phyloP scores from a whole-genome alignment of 345 rosid species.

The Citrus reticulata region DNA sequence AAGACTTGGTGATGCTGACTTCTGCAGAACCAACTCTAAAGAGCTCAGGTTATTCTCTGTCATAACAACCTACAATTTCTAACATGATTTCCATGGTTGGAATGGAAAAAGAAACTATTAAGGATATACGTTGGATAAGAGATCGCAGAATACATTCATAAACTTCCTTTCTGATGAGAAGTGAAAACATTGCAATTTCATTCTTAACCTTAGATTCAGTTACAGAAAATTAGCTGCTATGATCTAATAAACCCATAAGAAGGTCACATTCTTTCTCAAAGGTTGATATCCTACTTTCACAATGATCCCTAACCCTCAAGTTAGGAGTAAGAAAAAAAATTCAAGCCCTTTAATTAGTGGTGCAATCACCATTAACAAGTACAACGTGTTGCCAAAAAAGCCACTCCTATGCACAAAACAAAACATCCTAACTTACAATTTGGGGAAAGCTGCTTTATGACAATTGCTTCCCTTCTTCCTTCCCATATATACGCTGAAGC shows the following conservation, averaged over 20 bases:
- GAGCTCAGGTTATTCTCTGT: not conserved
- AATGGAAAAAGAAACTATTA: not conserved
- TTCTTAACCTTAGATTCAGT: constrained; percentile 8
- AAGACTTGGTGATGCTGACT: not conserved
- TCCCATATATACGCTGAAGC: constrained; percentile 61
- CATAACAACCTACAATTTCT: not conserved
- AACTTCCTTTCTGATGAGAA: constrained; percentile 8
- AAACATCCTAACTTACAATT: constrained; percentile 32
- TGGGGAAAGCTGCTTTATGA: constrained; percentile 22
- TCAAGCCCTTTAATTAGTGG: constrained; percentile 9
- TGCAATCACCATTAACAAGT: constrained; percentile 21
- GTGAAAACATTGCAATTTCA: constrained; percentile 15
- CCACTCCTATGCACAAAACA: constrained; percentile 34
- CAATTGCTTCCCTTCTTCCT: constrained; percentile 35
- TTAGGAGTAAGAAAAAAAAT: constrained; percentile 10
- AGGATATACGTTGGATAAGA: not conserved
- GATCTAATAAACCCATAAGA: constrained; percentile 7
- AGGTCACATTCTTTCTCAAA: constrained; percentile 2
- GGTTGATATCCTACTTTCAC: constrained; percentile 12
- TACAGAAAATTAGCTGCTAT: constrained; percentile 5
- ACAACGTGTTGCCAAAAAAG: constrained; percentile 15
- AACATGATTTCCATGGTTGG: not conserved
- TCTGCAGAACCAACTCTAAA: not conserved
- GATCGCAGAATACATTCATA: not conserved
- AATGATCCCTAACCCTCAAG: constrained; percentile 14